Base-by-base conservation (phyloP, 108 stramenopile species). In the Pseudonitzschia multistriata region DNA sequence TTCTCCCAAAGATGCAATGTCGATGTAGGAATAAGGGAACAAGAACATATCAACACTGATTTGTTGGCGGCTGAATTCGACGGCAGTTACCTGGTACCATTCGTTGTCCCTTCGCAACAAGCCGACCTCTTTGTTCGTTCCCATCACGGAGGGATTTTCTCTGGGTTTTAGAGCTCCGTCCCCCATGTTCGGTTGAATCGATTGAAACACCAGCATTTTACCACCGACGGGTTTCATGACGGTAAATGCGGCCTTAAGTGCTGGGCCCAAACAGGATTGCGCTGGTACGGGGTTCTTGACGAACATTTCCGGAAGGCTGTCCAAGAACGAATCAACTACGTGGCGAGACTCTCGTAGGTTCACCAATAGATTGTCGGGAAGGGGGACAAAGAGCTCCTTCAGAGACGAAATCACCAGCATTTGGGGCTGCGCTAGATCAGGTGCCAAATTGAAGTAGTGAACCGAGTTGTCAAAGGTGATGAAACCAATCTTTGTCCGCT, bases 211-310 rank as follows among this genome's bases (percentile, higher is more conserved):
- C 40, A 83, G 76, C 93, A 99, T 90, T 76, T 99, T 99, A 10
- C 99, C 99, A 8, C 99, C 99, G 39, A 99, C 83, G 66, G 89
- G 87, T 34, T 96, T 96, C 83, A 96, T 96, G 37, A 98, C 95
- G 8, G 93, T 94, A 70, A 96, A 95, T 1, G 96, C 97, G 22
- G 95, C 97, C 71, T 94, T 94, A 5, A 98, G 81, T 5, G 97
- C 99, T 0, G 97, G 88, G 31, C 99, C 99, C 37, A 97, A 76
- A 70, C 92, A 94, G 17, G 86, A 76, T 61, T 79, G 84, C 19
- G 69, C 29, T 10, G 72, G 73, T 3, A 77, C 75, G 13, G 74
- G 81, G n/a, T 81, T 90, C 56, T 83, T 76, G 48, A 73, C 62
- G 85, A 97, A 97, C 97, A 98, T 99, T 63, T 76, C 79, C 0